Percentiles rank a stretch among this genome's conserved stretches.
Conservation (phyloP, 345 rosid species). For the Salix caprea region DNA sequence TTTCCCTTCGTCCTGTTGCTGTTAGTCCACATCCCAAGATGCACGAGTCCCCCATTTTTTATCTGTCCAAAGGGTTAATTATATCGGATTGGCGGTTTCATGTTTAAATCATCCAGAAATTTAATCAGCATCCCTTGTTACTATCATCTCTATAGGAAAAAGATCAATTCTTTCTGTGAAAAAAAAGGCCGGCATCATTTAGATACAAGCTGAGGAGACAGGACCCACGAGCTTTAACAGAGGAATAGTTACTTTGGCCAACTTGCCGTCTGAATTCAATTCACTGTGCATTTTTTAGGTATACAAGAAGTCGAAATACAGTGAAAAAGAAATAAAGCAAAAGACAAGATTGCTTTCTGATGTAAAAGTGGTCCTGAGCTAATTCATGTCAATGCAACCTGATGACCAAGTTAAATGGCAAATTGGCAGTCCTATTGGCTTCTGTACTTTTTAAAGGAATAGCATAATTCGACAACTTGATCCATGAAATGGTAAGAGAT, state of each 20-base stretch:
- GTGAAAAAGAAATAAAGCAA: too few species aligned
- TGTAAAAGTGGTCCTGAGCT: neutral
- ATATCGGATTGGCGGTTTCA: too few species aligned
- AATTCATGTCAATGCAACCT: neutral
- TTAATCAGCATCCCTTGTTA: too few species aligned
- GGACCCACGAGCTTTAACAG: neutral
- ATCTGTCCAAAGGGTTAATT: too few species aligned
- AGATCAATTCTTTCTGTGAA: too few species aligned
- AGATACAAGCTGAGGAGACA: neutral
- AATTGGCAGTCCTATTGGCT: neutral
- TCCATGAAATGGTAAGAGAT: neutral
- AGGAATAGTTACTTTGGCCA: neutral
- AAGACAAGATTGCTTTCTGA: neutral
- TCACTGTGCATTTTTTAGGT: neutral
- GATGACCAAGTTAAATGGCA: neutral
- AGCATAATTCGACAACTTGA: neutral
- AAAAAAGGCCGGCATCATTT: neutral
- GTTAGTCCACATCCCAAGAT: neutral
- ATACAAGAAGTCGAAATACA: neutral
- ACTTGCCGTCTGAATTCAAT: neutral
- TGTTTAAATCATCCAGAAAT: too few species aligned
- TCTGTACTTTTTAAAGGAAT: neutral
- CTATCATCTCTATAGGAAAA: too few species aligned
- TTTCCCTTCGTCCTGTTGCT: neutral
- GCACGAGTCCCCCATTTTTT: neutral